A percentile compares a stretch with the other conserved stretches of the same genome.
These are phyloP conservation scores for Nakazawaea holstii DNA, from an alignment of 805 yeast species.

Conservation along the genomic window DNA sequence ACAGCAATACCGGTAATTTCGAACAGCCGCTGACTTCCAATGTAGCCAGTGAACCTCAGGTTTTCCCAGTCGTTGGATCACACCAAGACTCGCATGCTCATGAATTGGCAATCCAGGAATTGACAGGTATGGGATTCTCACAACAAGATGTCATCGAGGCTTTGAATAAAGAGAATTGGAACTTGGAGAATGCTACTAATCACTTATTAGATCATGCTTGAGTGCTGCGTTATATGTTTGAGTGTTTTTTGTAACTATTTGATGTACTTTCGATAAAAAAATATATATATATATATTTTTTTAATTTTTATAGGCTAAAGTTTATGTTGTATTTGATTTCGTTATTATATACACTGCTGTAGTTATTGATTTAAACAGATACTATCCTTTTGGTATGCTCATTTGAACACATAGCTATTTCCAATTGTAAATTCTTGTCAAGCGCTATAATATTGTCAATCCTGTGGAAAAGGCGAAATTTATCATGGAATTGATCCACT, in stretches of 20 bases:
- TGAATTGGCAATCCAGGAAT: constrained; percentile 60
- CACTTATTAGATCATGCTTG: constrained; percentile 68
- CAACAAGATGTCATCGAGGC: constrained; percentile 63
- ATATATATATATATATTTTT: background rate
- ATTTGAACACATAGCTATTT: too few species aligned
- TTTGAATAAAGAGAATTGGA: constrained; percentile 62
- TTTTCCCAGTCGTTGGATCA: constrained; percentile 8
- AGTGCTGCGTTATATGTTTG: constrained; percentile 1
- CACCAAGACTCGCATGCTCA: constrained; percentile 21
- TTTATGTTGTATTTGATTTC: too few species aligned
- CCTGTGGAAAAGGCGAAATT: too few species aligned
- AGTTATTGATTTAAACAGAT: too few species aligned
- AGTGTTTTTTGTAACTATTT: background rate
- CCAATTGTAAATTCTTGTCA: too few species aligned
- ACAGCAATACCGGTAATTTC: constrained; percentile 25
- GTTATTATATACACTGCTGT: too few species aligned
- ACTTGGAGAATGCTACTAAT: constrained; percentile 84
- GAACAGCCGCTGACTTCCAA: background rate
- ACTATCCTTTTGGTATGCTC: too few species aligned
- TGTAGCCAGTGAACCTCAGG: constrained; percentile 3
- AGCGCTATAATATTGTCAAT: too few species aligned
- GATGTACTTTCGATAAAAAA: background rate
- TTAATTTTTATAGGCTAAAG: constrained; percentile 14
- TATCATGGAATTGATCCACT: too few species aligned
- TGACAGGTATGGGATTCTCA: constrained; percentile 87